phyloP scores from a whole-genome alignment of 2,329 filamentous ascomycete species.

The Dactylellina parvicollis region DNA sequence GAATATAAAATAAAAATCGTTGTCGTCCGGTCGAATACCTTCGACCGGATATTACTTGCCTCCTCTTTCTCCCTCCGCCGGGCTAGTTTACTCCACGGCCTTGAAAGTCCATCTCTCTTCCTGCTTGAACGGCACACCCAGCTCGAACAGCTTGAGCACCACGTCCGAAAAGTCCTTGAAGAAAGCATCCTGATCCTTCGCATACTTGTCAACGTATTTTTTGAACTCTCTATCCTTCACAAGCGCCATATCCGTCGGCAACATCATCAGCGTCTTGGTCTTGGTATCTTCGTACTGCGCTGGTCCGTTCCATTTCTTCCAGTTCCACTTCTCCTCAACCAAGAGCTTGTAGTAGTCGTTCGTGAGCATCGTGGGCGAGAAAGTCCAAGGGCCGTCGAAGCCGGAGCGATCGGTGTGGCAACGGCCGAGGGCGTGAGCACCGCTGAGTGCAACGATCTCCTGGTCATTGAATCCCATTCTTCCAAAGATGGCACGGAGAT shows the following conservation, averaged over 20 bases:
- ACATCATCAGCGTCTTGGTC: constrained; percentile 94
- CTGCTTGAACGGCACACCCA: constrained; percentile 86
- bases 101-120: constrained; percentile 75
- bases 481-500: constrained; percentile 90
- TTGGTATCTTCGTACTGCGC: constrained; percentile 89
- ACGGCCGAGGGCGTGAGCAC: constrained; percentile 77
- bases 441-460: constrained; percentile 89
- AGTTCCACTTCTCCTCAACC: constrained; percentile 89
- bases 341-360: constrained; percentile 95
- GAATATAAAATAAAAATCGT: constrained; percentile 6
- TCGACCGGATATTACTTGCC: neutral
- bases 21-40: neutral
- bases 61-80: neutral
- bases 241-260: constrained; percentile 88
- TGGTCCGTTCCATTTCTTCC: constrained; percentile 90
- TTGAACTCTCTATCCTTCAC: constrained; percentile 88
- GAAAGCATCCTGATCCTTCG: constrained; percentile 88
- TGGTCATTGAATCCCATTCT: constrained; percentile 98
- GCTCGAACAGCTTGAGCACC: constrained; percentile 85
- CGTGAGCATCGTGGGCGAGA: constrained; percentile 87
- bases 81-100: constrained; percentile 61
- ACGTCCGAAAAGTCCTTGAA: constrained; percentile 91
- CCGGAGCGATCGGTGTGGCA: constrained; percentile 85
- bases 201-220: constrained; percentile 83
- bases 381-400: constrained; percentile 89